Conservation (phyloP, 2,329 filamentous ascomycete species). For the Fusarium gaditjirri region DNA sequence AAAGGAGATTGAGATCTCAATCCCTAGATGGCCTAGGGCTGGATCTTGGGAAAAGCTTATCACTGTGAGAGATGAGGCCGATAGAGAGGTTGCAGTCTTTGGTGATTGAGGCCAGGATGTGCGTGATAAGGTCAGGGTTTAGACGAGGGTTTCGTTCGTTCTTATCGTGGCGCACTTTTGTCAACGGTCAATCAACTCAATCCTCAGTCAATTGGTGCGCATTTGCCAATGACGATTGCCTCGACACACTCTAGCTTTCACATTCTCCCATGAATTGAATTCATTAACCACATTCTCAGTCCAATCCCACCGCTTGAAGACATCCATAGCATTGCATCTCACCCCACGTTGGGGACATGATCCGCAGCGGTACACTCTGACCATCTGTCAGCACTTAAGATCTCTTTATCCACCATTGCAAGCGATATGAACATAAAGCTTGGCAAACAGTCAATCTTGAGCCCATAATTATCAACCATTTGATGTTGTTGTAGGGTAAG, state of each 20-base stretch:
- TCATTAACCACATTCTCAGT: not conserved
- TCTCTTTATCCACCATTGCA: not conserved
- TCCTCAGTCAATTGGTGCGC: not conserved
- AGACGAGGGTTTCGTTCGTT: constrained; percentile 4
- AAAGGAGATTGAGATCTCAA: not conserved
- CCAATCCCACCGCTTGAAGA: not conserved
- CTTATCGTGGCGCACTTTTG: constrained; percentile 1
- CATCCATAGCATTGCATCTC: not conserved
- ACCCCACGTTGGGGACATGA: not conserved
- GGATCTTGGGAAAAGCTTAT: constrained; percentile 16
- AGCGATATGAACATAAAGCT: not conserved
- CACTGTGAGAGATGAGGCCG: not conserved
- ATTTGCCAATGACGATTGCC: not conserved
- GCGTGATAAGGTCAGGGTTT: constrained; percentile 3
- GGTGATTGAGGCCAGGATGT: not conserved
- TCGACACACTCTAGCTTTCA: not conserved
- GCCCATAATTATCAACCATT: not conserved
- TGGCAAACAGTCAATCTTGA: not conserved
- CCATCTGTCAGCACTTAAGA: constrained; percentile 12
- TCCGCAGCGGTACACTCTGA: constrained; percentile 5
- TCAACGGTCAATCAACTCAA: not conserved
- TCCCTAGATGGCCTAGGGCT: not conserved
- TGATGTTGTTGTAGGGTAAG: not conserved
- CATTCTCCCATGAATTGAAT: not conserved
- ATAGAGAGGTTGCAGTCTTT: not conserved